Percentiles rank a stretch among this genome's conserved stretches.
Conservation (phyloP, 306 rosid species). For the Fagus sylvatica region DNA sequence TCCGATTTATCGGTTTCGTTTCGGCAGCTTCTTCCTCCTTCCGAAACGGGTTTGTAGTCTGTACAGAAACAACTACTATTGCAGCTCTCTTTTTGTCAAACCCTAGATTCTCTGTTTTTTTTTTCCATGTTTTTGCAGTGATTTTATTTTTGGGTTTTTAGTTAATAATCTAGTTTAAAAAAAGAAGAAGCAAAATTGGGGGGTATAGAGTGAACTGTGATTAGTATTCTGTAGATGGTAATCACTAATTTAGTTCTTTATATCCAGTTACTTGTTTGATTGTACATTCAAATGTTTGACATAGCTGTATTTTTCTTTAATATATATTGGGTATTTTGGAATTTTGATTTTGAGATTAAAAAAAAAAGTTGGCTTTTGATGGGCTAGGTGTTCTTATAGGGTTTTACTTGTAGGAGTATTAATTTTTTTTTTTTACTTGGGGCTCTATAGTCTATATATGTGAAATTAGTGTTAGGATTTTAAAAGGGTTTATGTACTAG, state of each 20-base stretch:
- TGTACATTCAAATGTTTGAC: not conserved
- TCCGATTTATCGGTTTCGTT: constrained; percentile 6
- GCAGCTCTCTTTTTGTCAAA: not conserved
- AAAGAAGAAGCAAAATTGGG: not conserved
- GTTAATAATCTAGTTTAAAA: not conserved
- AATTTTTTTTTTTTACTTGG: no score
- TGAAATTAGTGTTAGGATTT: not conserved
- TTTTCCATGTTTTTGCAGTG: not conserved
- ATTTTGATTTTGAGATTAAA: not conserved
- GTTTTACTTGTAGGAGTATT: no score
- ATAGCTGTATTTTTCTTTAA: not conserved
- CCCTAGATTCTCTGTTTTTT: not conserved
- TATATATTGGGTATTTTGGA: not conserved
- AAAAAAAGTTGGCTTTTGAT: not conserved
- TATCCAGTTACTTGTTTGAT: constrained; percentile 2
- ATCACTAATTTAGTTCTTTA: constrained; percentile 4
- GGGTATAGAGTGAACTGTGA: not conserved
- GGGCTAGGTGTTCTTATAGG: not conserved
- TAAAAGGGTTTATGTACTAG: not conserved
- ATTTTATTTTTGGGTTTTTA: not conserved
- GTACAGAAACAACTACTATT: not conserved
- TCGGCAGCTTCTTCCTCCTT: constrained; percentile 7
- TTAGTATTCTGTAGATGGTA: not conserved
- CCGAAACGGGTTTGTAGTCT: constrained; percentile 23
- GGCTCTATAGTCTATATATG: no score